Conservation (phyloP, 1,284 basidiomycete species). For the Tremellales sp. region DNA sequence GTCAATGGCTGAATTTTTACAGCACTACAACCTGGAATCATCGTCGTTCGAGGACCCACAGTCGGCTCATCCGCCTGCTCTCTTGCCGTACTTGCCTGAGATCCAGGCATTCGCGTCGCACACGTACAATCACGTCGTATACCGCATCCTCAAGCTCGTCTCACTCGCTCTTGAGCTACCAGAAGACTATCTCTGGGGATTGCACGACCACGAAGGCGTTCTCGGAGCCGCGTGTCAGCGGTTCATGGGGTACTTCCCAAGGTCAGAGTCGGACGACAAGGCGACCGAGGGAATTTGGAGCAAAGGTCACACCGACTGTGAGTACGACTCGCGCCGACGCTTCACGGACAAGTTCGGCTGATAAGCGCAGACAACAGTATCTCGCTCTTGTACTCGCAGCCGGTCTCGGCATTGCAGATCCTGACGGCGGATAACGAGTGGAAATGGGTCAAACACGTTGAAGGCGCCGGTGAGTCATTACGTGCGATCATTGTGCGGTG, state of each 20-base stretch:
- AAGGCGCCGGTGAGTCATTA: constrained; percentile 9
- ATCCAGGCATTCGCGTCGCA: constrained; percentile 42
- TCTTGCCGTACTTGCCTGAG: constrained; percentile 29
- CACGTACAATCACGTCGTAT: constrained; percentile 44
- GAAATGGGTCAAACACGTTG: constrained; percentile 42
- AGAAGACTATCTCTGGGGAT: constrained; percentile 23
- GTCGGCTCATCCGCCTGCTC: constrained; percentile 8
- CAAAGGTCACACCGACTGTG: constrained; percentile 47
- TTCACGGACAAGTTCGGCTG: neutral
- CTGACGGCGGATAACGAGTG: constrained; percentile 45
- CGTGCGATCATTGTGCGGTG: too few relatives aligned
- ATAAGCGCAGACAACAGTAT: constrained; percentile 31
- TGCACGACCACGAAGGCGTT: constrained; percentile 38
- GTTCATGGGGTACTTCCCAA: constrained; percentile 45
- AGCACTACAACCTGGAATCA: constrained; percentile 47
- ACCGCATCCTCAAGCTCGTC: constrained; percentile 27
- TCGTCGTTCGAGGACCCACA: constrained; percentile 22
- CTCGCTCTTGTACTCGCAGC: constrained; percentile 46
- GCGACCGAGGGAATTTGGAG: constrained; percentile 41
- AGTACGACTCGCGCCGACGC: neutral
- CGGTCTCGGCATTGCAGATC: constrained; percentile 46
- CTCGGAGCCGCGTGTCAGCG: constrained; percentile 42
- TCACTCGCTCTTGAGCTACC: constrained; percentile 38
- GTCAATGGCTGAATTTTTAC: neutral
- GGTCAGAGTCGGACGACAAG: constrained; percentile 35